Evolutionary conservation across 2,329 filamentous ascomycete genomes (phyloP).

Genomic region (Chaetomiaceae sp.): DNA sequence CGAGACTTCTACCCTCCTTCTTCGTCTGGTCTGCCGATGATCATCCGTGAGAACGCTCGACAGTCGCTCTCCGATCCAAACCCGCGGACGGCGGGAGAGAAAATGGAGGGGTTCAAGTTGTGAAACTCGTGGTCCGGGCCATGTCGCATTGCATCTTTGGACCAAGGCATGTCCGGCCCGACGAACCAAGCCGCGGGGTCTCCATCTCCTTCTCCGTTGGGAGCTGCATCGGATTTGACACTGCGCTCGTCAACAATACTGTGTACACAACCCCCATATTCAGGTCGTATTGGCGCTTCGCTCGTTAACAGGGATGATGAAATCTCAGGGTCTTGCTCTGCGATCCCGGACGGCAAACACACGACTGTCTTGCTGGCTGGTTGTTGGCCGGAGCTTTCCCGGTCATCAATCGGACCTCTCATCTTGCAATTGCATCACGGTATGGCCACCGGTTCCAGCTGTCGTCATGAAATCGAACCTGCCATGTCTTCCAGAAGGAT

Average conservation of each 20-base stretch:
- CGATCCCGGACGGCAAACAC: too few relatives aligned
- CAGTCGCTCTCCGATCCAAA: background rate
- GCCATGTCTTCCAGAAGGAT: too few relatives aligned
- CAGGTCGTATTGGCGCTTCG: constrained; percentile 12
- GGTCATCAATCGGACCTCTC: too few relatives aligned
- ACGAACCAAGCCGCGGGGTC: background rate
- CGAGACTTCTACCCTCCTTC: background rate
- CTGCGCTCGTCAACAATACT: too few relatives aligned
- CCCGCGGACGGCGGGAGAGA: background rate
- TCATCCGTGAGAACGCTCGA: background rate
- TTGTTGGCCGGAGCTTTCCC: too few relatives aligned
- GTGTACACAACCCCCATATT: background rate
- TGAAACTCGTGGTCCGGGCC: background rate
- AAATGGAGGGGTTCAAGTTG: background rate
- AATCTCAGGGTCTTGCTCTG: too few relatives aligned
- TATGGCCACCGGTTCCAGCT: too few relatives aligned
- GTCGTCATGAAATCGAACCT: too few relatives aligned
- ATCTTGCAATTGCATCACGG: too few relatives aligned
- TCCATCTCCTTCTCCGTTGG: background rate
- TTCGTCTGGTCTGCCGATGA: background rate
- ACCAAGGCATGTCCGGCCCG: constrained; percentile 6
- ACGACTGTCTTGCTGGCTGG: too few relatives aligned
- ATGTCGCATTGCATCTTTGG: constrained; percentile 2
- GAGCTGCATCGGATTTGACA: background rate
- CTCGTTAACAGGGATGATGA: background rate